A percentile compares a stretch with the other conserved stretches of the same genome.
Conservation (phyloP, 177 flowering plant genomes). For the Vitis hybrid region DNA sequence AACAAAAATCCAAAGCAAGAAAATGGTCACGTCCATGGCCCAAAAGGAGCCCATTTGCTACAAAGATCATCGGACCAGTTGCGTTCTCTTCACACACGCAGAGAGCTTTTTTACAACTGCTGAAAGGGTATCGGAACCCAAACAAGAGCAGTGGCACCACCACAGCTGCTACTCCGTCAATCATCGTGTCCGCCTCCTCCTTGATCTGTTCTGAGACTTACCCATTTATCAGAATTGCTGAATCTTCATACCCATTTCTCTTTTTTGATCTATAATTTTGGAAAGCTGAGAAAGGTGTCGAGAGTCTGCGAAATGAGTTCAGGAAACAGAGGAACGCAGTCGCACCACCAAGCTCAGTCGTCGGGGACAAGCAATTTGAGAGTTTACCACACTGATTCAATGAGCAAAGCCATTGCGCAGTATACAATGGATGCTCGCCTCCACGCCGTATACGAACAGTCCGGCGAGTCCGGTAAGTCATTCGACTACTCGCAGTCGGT, state of each 20-base stretch:
- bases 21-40: too few relatives aligned
- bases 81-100: too few relatives aligned
- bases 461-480: conserved; percentile 81
- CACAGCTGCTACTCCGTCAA: too few relatives aligned
- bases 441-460: conserved; percentile 86
- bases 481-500: conserved; percentile 83
- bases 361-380: conserved; percentile 30
- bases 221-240: too few relatives aligned
- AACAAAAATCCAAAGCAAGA: too few relatives aligned
- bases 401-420: conserved; percentile 80
- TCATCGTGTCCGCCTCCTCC: too few relatives aligned
- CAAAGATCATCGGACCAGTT: too few relatives aligned
- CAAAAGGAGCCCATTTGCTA: too few relatives aligned
- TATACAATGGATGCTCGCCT: conserved; percentile 83
- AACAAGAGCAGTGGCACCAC: too few relatives aligned
- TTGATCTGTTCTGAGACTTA: too few relatives aligned
- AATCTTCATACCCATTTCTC: neutral
- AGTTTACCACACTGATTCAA: conserved; percentile 29
- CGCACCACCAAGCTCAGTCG: conserved; percentile 27
- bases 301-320: conserved; percentile 36
- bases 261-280: neutral
- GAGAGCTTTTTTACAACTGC: too few relatives aligned
- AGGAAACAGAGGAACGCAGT: conserved; percentile 29
- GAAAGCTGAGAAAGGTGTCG: neutral
- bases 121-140: too few relatives aligned